These are phyloP conservation scores for Climacium dendroides DNA, from an alignment of 225 moss, liverwort and hornwort species.

Conservation along the genomic window DNA sequence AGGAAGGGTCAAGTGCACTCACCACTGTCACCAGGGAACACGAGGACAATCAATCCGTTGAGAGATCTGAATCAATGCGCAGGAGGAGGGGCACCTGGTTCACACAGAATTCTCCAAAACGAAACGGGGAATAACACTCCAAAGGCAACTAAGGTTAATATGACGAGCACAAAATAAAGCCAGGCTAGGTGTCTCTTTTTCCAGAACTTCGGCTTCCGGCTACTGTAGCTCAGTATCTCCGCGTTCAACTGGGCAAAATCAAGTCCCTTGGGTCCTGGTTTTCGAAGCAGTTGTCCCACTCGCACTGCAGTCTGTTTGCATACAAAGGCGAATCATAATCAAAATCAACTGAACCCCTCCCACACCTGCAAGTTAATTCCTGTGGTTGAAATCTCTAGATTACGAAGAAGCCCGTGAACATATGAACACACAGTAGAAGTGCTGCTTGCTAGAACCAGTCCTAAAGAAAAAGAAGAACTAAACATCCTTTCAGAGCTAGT, in stretches of 20 bases:
- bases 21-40: not conserved
- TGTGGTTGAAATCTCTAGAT: too few relatives aligned
- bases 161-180: not conserved
- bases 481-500: not conserved
- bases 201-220: not conserved
- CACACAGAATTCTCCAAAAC: not conserved
- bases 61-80: not conserved
- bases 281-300: not conserved
- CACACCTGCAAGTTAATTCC: not conserved
- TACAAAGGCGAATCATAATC: not conserved
- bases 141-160: not conserved
- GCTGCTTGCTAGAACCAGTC: not conserved
- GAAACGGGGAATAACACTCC: not conserved
- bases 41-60: not conserved
- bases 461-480: not conserved
- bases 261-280: too few relatives aligned
- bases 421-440: not conserved
- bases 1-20: not conserved
- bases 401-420: too few relatives aligned
- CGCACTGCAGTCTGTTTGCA: not conserved
- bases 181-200: not conserved
- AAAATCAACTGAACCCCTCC: too few relatives aligned
- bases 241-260: not conserved
- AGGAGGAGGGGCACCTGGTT: not conserved
- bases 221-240: fast-evolving